phyloP scores from a whole-genome alignment of 75 land plant genomes.

The Isoetes taiwanensis region DNA sequence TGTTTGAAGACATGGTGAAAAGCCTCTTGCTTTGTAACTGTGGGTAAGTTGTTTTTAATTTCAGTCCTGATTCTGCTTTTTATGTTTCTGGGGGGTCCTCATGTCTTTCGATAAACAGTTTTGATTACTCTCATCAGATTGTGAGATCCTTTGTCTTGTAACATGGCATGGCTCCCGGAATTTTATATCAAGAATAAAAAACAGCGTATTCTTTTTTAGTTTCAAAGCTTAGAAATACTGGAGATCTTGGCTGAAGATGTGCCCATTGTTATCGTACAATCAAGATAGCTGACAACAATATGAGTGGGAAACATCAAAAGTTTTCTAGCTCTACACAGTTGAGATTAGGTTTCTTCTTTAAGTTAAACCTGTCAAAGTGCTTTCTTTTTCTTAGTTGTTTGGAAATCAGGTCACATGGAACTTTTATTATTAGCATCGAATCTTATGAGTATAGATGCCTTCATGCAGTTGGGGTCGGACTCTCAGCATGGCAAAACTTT shows the following conservation, averaged over 20 bases:
- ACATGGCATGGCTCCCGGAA: background rate
- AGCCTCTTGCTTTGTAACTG: constrained; percentile 51
- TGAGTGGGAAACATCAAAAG: too few species aligned
- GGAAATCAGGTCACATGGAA: background rate
- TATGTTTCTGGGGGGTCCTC: background rate
- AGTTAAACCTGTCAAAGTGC: too few species aligned
- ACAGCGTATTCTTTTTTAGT: background rate
- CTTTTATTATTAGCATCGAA: background rate
- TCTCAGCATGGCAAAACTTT: constrained; percentile 38
- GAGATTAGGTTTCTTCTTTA: too few species aligned
- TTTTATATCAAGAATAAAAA: background rate
- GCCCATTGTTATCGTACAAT: too few species aligned
- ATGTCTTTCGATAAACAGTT: background rate
- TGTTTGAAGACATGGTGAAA: constrained; percentile 64
- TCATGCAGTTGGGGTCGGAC: constrained; percentile 40
- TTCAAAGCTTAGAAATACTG: too few species aligned
- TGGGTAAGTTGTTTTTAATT: constrained; percentile 17
- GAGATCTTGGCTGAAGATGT: too few species aligned
- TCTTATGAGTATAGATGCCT: background rate
- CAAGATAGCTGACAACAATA: too few species aligned
- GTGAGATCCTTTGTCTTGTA: background rate
- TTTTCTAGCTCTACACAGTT: too few species aligned
- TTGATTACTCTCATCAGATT: background rate
- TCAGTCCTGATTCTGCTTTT: background rate
- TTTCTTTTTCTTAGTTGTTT: constrained; percentile 3